phyloP scores from a whole-genome alignment of 2,329 filamentous ascomycete species.

The Colletotrichum sp. region DNA sequence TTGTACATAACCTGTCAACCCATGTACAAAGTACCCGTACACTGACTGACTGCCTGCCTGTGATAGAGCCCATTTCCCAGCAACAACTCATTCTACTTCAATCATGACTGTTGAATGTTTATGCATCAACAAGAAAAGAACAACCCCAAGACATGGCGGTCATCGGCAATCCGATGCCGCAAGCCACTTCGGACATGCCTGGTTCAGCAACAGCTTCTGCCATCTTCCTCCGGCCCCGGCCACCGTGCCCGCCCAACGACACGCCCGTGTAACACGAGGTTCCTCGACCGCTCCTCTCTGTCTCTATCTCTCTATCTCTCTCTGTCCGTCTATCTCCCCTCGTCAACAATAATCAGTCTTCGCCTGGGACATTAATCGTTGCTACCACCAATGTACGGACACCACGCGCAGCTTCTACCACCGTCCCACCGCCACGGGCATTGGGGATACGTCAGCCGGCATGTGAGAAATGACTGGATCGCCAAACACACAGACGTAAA shows the following conservation, averaged over 20 bases:
- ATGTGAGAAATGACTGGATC: conserved; percentile 6
- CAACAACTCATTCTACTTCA: not conserved
- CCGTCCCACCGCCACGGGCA: not conserved
- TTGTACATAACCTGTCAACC: not conserved
- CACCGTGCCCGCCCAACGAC: not conserved
- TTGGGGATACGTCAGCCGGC: not conserved
- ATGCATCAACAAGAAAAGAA: not conserved
- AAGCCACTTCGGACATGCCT: not conserved
- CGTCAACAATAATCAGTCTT: not conserved
- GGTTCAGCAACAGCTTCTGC: not conserved
- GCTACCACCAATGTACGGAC: not conserved
- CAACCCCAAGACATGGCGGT: not conserved
- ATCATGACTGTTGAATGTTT: not conserved
- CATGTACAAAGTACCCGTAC: not conserved
- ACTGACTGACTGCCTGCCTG: not conserved
- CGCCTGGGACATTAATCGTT: not conserved
- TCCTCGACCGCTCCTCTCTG: not conserved
- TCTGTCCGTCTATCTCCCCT: not conserved
- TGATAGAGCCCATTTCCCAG: not conserved
- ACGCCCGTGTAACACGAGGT: not conserved
- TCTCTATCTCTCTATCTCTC: not conserved
- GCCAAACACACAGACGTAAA: not conserved
- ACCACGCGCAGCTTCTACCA: not conserved
- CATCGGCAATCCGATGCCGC: not conserved
- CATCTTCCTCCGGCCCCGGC: not conserved